Percentiles rank a stretch among this genome's conserved stretches.
These are phyloP conservation scores for Pseudoscleropodium purum DNA, from an alignment of 225 moss, liverwort and hornwort species.

Conservation along the genomic window DNA sequence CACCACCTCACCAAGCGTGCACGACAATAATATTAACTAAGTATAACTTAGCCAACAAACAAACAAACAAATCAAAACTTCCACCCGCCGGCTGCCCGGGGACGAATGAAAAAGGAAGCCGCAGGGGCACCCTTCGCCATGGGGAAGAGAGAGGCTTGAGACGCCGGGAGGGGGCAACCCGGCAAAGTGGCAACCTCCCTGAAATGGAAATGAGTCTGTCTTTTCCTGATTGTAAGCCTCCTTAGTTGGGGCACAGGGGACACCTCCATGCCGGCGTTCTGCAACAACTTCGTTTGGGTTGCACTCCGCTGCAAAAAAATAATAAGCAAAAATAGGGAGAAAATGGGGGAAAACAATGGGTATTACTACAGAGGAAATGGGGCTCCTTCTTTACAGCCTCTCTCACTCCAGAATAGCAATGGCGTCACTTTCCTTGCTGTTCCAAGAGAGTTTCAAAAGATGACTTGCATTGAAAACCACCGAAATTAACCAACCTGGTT, in stretches of 20 bases:
- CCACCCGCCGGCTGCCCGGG: no score
- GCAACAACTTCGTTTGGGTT: neutral
- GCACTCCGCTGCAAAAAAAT: neutral
- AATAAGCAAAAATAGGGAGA: no score
- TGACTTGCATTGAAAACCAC: neutral
- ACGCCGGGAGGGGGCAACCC: neutral
- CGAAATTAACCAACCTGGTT: neutral
- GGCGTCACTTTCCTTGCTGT: neutral
- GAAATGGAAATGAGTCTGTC: neutral
- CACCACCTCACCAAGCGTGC: neutral
- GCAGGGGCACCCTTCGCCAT: neutral
- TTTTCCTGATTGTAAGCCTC: neutral
- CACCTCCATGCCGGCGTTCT: neutral
- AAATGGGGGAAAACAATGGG: neutral
- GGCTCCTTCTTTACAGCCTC: neutral
- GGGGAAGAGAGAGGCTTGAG: neutral
- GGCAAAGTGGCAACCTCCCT: neutral
- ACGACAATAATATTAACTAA: neutral
- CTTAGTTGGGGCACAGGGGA: neutral
- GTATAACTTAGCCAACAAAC: neutral
- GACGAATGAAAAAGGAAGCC: neutral
- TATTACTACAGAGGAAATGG: no score
- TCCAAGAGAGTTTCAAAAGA: neutral
- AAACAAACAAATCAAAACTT: no score
- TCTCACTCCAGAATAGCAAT: neutral